Conservation (phyloP, 2,329 filamentous ascomycete species). For the Tolypocladium ovalisporum region DNA sequence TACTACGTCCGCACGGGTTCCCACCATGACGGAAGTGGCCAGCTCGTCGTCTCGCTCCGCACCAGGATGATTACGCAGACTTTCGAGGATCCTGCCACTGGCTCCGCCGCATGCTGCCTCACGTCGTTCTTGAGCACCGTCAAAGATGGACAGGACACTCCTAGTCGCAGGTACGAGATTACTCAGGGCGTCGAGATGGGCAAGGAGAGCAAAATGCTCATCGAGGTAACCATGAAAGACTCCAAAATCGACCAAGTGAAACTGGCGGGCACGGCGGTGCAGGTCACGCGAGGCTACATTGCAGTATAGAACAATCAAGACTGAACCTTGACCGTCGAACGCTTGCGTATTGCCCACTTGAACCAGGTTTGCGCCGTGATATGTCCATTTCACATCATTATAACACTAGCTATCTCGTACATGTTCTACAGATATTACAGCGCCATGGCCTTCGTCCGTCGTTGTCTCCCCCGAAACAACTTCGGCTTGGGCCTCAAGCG, state of each 20-base stretch:
- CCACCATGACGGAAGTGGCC: slow-evolving; percentile 14
- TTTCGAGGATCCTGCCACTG: slow-evolving; percentile 51
- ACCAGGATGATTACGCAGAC: slow-evolving; percentile 47
- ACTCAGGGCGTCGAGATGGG: slow-evolving; percentile 62
- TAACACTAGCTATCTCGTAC: slow-evolving; percentile 21
- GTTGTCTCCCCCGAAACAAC: slow-evolving; percentile 15
- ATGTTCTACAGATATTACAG: slow-evolving; percentile 25
- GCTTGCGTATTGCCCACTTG: too few species aligned
- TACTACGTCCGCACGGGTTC: slow-evolving; percentile 42
- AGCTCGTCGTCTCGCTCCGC: slow-evolving; percentile 27
- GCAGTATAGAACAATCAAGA: not conserved
- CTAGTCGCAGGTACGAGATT: slow-evolving; percentile 33
- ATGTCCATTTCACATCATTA: slow-evolving; percentile 8
- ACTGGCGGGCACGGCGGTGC: slow-evolving; percentile 22
- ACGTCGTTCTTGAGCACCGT: slow-evolving; percentile 39
- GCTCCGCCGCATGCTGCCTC: slow-evolving; percentile 50
- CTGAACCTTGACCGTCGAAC: not conserved
- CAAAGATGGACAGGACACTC: slow-evolving; percentile 19
- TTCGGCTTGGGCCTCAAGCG: slow-evolving; percentile 2
- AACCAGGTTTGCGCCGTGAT: slow-evolving; percentile 9
- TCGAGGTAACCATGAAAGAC: slow-evolving; percentile 28
- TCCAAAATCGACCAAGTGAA: slow-evolving; percentile 17
- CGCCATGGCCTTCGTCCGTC: slow-evolving; percentile 8
- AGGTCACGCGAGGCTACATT: slow-evolving; percentile 23
- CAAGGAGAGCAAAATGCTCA: slow-evolving; percentile 38